Evolutionary conservation across 257 asterid genomes (phyloP), one percentile per base, ranked within the genome.

Genomic region (Salvia rosmarinus): DNA sequence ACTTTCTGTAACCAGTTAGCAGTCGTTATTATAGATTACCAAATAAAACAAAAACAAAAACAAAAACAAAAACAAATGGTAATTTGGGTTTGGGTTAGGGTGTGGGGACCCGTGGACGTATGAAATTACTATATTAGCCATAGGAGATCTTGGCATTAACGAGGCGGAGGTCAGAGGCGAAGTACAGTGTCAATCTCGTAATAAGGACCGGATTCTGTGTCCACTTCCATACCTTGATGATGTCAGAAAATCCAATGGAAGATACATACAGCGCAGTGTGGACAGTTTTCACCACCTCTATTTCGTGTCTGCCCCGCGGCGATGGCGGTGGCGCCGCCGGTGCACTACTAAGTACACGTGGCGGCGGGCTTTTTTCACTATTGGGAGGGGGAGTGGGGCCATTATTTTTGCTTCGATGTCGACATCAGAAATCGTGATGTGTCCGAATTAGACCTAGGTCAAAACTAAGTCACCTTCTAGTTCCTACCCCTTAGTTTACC

Each of bases 231-330:
- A 70, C 66, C 62, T 65, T 25, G 75, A 13, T 75, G 75, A 16
- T 78, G 93, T 83, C 92, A 86, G 86, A 79, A 88, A 83, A 89
- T 91, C 96, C 90, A 83, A 82, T 61, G 82, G 89, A 83, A 86
- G 92, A 86, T 87, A 80, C 83, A 77, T 60, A 65, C 65, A 16
- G 58, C 77, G 25, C 58, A 42, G 82, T 68, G 12, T 32, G 62
- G 82, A 82, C 86, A 64, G 50, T 42, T 85, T 60, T 55, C 80
- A 50, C 51, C 42, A 37, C 42, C 42, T 37, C 42, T 6, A 37
- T 37, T 37, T 37, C 7, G 6, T 37, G 42, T 37, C 42, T 37
- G 68, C 75, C 72, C 78, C 70, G 71, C 30, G 57, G 67, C 17
- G 25, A 8, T 34, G 39, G 39, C 6, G 32, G 32, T 3, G 32